Evolutionary conservation across 73 alveolate genomes (phyloP).

Genomic region (Halteria grandinella): DNA sequence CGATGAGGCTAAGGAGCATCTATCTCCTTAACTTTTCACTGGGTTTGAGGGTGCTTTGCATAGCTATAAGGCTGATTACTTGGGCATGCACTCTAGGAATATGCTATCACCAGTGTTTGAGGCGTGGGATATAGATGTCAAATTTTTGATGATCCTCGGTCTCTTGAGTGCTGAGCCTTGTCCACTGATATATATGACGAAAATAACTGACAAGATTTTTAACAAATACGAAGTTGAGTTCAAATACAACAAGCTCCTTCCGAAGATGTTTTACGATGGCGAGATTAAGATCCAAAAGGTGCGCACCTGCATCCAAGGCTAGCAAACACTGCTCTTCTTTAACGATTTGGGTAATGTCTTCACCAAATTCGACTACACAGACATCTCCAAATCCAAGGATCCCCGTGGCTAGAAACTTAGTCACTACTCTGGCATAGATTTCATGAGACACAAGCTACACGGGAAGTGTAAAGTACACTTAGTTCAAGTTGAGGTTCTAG

Average conservation of each 20-base stretch:
- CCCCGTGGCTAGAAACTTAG: not conserved
- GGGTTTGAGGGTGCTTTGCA: slow-evolving; percentile 22
- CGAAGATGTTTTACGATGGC: slow-evolving; percentile 38
- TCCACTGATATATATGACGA: slow-evolving; percentile 5
- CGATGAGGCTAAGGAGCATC: slow-evolving; percentile 39
- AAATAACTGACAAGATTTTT: slow-evolving; percentile 6
- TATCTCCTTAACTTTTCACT: slow-evolving; percentile 3
- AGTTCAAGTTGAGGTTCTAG: slow-evolving; percentile 1
- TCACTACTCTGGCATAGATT: slow-evolving; percentile 45
- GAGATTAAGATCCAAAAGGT: slow-evolving; percentile 6
- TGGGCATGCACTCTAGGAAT: slow-evolving; percentile 30
- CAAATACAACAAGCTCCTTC: slow-evolving; percentile 22
- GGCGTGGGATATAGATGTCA: slow-evolving; percentile 25
- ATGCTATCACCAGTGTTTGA: slow-evolving; percentile 19
- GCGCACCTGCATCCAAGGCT: slow-evolving; percentile 46
- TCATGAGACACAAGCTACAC: slow-evolving; percentile 46
- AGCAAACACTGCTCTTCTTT: slow-evolving; percentile 21
- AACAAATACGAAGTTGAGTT: slow-evolving; percentile 9
- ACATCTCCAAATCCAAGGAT: slow-evolving; percentile 17
- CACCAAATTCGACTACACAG: slow-evolving; percentile 42
- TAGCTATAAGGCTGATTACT: slow-evolving; percentile 29
- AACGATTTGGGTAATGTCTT: slow-evolving; percentile 34
- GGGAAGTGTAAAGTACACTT: slow-evolving; percentile 37
- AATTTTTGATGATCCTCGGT: slow-evolving; percentile 10
- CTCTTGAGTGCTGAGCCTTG: slow-evolving; percentile 6